Conservation (phyloP, 768 basidiomycete genomes). For the Chalciporus piperatus region DNA sequence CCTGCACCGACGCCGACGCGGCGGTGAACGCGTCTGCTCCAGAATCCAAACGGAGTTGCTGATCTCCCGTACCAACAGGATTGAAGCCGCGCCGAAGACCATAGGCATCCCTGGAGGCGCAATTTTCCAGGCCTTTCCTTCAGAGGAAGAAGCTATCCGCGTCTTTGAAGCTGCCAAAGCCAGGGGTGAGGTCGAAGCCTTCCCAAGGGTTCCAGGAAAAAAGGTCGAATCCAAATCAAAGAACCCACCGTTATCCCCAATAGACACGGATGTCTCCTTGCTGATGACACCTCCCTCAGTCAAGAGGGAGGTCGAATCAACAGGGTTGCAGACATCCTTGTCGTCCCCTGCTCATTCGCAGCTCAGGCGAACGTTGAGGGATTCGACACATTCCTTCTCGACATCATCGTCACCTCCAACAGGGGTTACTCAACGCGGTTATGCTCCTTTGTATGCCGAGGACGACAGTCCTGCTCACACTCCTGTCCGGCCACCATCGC, state of each 20-base stretch:
- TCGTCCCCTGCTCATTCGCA: constrained; percentile 1
- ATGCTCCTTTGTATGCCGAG: constrained; percentile 16
- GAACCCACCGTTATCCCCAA: constrained; percentile 15
- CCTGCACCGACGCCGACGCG: constrained; percentile 2
- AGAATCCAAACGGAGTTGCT: constrained; percentile 27
- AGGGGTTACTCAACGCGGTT: constrained; percentile 13
- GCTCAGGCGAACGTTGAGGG: constrained; percentile 11
- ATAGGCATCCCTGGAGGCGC: constrained; percentile 41
- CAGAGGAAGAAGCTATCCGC: constrained; percentile 40
- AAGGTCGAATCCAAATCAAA: constrained; percentile 5
- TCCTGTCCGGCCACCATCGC: constrained; percentile 7
- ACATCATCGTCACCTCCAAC: constrained; percentile 27
- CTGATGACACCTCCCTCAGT: constrained; percentile 11
- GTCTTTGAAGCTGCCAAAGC: constrained; percentile 29
- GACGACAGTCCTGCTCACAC: constrained; percentile 10
- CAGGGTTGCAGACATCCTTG: background rate
- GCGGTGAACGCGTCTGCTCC: constrained; percentile 6
- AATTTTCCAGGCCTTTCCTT: constrained; percentile 41
- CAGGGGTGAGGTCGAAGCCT: constrained; percentile 28
- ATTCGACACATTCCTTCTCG: constrained; percentile 6
- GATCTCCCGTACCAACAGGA: constrained; percentile 35
- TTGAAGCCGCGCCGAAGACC: constrained; percentile 43
- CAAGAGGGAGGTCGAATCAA: background rate
- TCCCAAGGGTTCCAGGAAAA: constrained; percentile 1
- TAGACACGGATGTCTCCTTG: constrained; percentile 14